Evolutionary conservation across 2,329 filamentous ascomycete species (phyloP).

Genomic region (Capronia coronata): DNA sequence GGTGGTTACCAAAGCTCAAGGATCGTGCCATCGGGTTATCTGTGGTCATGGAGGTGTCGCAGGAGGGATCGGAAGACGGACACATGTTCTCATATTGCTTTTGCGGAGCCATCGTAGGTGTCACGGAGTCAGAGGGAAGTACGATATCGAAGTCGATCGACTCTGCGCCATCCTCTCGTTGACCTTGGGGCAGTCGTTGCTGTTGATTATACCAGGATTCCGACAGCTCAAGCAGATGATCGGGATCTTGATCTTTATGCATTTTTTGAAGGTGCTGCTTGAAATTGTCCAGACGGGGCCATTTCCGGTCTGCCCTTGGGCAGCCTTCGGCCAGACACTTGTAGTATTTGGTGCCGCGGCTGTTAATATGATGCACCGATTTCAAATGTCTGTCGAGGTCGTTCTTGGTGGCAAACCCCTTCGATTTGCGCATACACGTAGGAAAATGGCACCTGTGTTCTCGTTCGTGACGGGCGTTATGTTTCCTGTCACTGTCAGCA

Average conservation of each 20-base stretch:
- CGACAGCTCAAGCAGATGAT: constrained; percentile 43
- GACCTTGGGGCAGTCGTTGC: neutral
- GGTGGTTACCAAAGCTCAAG: neutral
- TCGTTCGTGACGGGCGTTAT: constrained; percentile 63
- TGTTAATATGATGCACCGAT: constrained; percentile 57
- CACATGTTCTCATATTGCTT: constrained; percentile 4
- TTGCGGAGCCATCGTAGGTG: neutral
- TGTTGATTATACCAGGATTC: constrained; percentile 34
- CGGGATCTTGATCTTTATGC: constrained; percentile 48
- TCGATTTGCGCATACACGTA: constrained; percentile 49
- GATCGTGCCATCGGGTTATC: constrained; percentile 4
- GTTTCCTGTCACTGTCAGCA: constrained; percentile 55
- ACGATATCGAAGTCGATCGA: neutral
- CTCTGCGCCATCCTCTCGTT: constrained; percentile 2
- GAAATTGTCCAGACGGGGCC: constrained; percentile 83
- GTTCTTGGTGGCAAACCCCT: constrained; percentile 72
- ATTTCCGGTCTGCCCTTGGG: constrained; percentile 58
- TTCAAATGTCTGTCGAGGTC: constrained; percentile 74
- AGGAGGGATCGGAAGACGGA: neutral
- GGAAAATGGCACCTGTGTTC: constrained; percentile 55
- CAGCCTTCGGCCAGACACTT: constrained; percentile 56
- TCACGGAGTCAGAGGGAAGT: neutral
- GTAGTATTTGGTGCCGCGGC: constrained; percentile 44
- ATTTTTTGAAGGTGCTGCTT: constrained; percentile 67
- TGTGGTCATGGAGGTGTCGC: neutral